A percentile compares a stretch with the other conserved stretches of the same genome.
These are phyloP conservation scores for Trametes sp. DNA, from an alignment of 1,284 basidiomycete genomes.

Conservation along the genomic window DNA sequence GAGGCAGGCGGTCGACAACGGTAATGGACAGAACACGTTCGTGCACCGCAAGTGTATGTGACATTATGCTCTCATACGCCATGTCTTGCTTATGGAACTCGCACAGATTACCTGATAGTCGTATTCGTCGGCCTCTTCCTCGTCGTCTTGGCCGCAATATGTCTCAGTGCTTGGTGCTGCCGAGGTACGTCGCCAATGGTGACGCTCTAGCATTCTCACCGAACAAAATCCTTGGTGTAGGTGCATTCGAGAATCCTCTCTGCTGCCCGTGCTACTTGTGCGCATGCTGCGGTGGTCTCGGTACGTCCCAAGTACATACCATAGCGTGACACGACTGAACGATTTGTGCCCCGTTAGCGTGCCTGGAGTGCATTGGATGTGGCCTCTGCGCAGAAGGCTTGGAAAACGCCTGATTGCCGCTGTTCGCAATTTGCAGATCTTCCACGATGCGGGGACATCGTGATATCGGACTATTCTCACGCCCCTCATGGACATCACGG, in stretches of 20 bases:
- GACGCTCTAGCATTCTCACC: no score
- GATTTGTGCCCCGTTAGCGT: constrained; percentile 13
- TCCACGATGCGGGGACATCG: background rate
- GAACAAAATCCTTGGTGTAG: no score
- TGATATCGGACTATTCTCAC: constrained; percentile 1
- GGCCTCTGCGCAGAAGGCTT: constrained; percentile 32
- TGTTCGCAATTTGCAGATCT: background rate
- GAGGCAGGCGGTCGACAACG: constrained; percentile 23
- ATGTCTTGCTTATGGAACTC: background rate
- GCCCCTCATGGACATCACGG: background rate
- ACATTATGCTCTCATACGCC: background rate
- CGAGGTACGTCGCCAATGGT: constrained; percentile 16
- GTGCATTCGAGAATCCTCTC: constrained; percentile 31
- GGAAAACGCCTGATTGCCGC: constrained; percentile 21
- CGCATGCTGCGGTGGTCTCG: constrained; percentile 33
- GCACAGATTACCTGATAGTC: constrained; percentile 30
- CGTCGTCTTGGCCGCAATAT: constrained; percentile 28
- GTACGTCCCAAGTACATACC: constrained; percentile 13
- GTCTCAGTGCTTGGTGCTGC: constrained; percentile 34
- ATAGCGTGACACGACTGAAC: background rate
- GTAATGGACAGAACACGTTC: constrained; percentile 18
- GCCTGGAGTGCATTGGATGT: constrained; percentile 33
- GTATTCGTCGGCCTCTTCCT: constrained; percentile 33
- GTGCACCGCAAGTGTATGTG: constrained; percentile 28
- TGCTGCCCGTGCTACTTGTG: constrained; percentile 35